Base-by-base conservation (phyloP, 2,329 filamentous ascomycete species). In the Ophiosphaerella herpotricha region DNA sequence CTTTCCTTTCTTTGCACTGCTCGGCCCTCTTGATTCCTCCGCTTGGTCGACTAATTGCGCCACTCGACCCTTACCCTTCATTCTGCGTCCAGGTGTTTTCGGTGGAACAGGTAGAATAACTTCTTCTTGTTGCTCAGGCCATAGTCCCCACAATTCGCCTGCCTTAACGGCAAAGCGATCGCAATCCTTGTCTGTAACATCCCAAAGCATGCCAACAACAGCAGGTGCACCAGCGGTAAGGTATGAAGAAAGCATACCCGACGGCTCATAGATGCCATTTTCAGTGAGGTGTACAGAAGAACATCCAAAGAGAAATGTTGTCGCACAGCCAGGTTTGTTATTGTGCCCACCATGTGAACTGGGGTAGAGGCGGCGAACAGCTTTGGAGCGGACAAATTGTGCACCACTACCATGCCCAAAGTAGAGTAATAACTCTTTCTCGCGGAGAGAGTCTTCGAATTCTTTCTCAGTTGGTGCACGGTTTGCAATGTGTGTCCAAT, bases 151-250 rank as follows among this genome's bases (percentile, higher is more conserved):
- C 63, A 88, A 82, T 68, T 94, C 89, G 70, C 96, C 89, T 2
- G 89, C 79, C 23, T 82, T 80, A 31, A 87, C 85, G 0, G 92
- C 89, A 72, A 96, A 96, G 14, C 92, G 88, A 76, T 99, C 95
- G 71, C 97, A 96, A 72, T 99, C 94, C 65, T 90, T 90, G 71
- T 99, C 94, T 8, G 94, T 99, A 42, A 99, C 94, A 73, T 99
- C 94, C 94, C 94, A 99, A 33, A 99, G 79, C 13, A 92, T 97
- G 39, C 91, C 94, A 2, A 97, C 86, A 8, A 97, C 85, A 0
- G 93, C 91, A 3, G 91, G 91, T 61, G 68, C 77, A 62, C 73
- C 93, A 0, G 91, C 92, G 60, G 93, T 86, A 75, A 99, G 86
- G 75, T 97, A 97, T 63, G 92, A 91, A 76, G 92, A 86, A 21